Base-by-base conservation (phyloP, 176 grass and related monocot genomes). In the Ampelocalamus luodianensis region DNA sequence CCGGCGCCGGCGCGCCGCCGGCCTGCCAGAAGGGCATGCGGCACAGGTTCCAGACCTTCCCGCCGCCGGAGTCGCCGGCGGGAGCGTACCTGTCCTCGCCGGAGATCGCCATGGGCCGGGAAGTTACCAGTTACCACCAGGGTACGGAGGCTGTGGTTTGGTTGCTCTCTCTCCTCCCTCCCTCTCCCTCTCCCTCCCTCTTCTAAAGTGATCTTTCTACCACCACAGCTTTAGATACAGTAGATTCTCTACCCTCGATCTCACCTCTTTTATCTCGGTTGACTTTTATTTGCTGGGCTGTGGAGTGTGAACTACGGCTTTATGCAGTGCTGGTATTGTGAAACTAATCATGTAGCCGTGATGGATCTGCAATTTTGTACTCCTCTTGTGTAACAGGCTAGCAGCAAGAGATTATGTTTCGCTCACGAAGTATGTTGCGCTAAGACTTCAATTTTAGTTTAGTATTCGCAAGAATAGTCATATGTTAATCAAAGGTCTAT, bases 31-130 rank as follows among this genome's bases (percentile, higher is more conserved):
- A 99, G 55, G 96, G 91, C 86, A 99, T 96, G 81, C 93, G 93
- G 80, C 93, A 99, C 61, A 99, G 93, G 65, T 85, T 94, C 90
- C 91, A 99, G n/a, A 91, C 85, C 83, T 94, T 99, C 29, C 96
- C 93, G 2, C 81, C 62, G 64, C 68, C 60, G 45, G 85, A 66
- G 80, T 76, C 85, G 76, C 84, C 76, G 55, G 60, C 36, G 44
- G 88, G 27, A 1, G 83, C 85, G 37, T 86, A 63, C 84, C 90
- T 90, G 72, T 86, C 92, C 29, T 95, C 89, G 74, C 84, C 78
- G 44, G 95, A 84, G 67, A 97, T 91, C 88, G 89, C 95, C 95
- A 95, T 97, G 59, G 16, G 66, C 9, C 43, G 20, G 49, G 60
- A 89, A 90, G 73, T 70, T 83, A 73, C 49, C 50, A 80, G 51